phyloP scores from a whole-genome alignment of 2,329 filamentous ascomycete species.

The Aspergillus persii region DNA sequence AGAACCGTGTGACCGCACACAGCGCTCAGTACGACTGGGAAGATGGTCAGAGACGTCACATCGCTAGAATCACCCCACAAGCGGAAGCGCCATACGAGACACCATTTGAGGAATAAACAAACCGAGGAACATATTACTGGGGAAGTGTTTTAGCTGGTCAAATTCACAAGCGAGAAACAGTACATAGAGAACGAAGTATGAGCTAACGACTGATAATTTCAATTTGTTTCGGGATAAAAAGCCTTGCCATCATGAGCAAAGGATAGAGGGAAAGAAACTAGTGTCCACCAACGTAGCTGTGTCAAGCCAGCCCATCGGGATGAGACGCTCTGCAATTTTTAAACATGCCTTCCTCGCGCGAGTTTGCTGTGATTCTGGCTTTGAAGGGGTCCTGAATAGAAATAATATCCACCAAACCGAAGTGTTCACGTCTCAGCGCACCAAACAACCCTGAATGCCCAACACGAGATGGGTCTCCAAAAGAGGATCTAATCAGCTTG shows the following conservation, averaged over 20 bases:
- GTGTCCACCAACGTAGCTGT: not conserved
- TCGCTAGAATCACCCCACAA: conserved; percentile 80
- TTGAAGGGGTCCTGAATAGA: not conserved
- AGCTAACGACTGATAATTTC: not conserved
- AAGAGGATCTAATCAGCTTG: not conserved
- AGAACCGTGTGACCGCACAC: conserved; percentile 74
- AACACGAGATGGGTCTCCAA: not conserved
- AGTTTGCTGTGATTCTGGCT: not conserved
- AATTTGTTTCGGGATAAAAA: not conserved
- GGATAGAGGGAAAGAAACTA: not conserved
- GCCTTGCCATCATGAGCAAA: not conserved
- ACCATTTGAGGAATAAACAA: conserved; percentile 44
- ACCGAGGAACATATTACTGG: not conserved
- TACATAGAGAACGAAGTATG: not conserved
- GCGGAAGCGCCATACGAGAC: conserved; percentile 76
- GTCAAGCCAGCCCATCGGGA: not conserved
- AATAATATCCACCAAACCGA: not conserved
- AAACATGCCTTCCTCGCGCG: not conserved
- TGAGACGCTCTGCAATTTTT: not conserved
- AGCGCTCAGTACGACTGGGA: conserved; percentile 81
- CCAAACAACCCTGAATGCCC: not conserved
- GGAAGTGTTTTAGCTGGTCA: not conserved
- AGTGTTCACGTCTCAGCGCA: not conserved
- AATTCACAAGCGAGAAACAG: not conserved
- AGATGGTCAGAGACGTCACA: conserved; percentile 71